phyloP scores from a whole-genome alignment of 1,284 basidiomycete genomes.

The Leucoagaricus sp. region DNA sequence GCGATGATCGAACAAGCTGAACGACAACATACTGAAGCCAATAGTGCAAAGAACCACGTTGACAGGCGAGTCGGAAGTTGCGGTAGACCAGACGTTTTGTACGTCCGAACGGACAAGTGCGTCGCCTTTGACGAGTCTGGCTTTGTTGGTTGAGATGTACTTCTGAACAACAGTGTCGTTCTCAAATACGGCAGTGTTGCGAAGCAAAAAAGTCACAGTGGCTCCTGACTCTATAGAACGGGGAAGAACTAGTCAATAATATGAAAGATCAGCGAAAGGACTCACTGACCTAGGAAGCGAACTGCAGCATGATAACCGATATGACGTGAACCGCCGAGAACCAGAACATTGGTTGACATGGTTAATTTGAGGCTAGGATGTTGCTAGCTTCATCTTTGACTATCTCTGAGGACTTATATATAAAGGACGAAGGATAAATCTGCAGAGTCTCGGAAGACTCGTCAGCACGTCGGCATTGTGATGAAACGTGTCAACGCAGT shows the following conservation, averaged over 20 bases:
- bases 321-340: constrained; percentile 64
- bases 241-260: not conserved
- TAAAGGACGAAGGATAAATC: too few species aligned
- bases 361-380: too few species aligned
- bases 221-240: constrained; percentile 47
- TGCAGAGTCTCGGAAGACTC: too few species aligned
- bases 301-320: constrained; percentile 59
- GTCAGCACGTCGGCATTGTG: too few species aligned
- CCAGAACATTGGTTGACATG: constrained; percentile 43
- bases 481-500: too few species aligned
- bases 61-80: constrained; percentile 34
- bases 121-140: constrained; percentile 51
- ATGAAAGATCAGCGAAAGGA: not conserved
- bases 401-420: too few species aligned
- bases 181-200: constrained; percentile 45
- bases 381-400: too few species aligned
- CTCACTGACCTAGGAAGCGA: constrained; percentile 48
- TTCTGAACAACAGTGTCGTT: constrained; percentile 42
- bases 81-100: constrained; percentile 43
- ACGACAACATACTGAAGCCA: constrained; percentile 34
- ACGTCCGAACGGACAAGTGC: constrained; percentile 48
- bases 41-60: constrained; percentile 53
- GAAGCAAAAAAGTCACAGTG: constrained; percentile 53
- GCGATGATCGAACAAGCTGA: not conserved
- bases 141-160: constrained; percentile 44